Conservation (phyloP, 2,329 filamentous ascomycete species). For the Plenodomus biglobosus region DNA sequence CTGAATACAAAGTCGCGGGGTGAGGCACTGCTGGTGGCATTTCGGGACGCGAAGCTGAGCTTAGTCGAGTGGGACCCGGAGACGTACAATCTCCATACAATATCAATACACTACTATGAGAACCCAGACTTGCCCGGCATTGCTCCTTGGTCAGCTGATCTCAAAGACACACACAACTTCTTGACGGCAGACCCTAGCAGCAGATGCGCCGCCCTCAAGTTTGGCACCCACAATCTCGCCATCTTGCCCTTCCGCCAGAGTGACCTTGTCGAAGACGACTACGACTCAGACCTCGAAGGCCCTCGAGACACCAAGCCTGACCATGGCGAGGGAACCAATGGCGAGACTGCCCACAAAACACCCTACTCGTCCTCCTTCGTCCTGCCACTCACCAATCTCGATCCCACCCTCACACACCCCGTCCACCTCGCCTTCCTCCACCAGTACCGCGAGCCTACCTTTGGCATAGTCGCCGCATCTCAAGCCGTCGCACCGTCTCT, state of each 20-base stretch:
- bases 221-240: slow-evolving; percentile 83
- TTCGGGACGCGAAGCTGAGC: slow-evolving; percentile 89
- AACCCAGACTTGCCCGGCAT: slow-evolving; percentile 78
- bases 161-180: slow-evolving; percentile 76
- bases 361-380: slow-evolving; percentile 93
- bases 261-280: slow-evolving; percentile 88
- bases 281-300: slow-evolving; percentile 79
- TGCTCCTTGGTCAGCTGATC: slow-evolving; percentile 76
- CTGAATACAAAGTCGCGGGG: slow-evolving; percentile 74
- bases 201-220: slow-evolving; percentile 91
- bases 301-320: slow-evolving; percentile 33
- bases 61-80: slow-evolving; percentile 91
- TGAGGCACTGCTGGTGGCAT: slow-evolving; percentile 79
- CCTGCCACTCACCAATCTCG: slow-evolving; percentile 82
- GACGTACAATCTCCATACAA: slow-evolving; percentile 75
- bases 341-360: slow-evolving; percentile 52
- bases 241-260: slow-evolving; percentile 89
- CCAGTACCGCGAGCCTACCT: slow-evolving; percentile 96
- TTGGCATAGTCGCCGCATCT: slow-evolving; percentile 86
- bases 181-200: slow-evolving; percentile 87
- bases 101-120: slow-evolving; percentile 98
- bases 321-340: slow-evolving; percentile 42
- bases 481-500: slow-evolving; percentile 73
- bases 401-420: slow-evolving; percentile 82
- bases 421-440: slow-evolving; percentile 91